Evolutionary conservation across 129 eudicot genomes (phyloP), one percentile per base, ranked within the genome.

Genomic region (Sambucus nigra): DNA sequence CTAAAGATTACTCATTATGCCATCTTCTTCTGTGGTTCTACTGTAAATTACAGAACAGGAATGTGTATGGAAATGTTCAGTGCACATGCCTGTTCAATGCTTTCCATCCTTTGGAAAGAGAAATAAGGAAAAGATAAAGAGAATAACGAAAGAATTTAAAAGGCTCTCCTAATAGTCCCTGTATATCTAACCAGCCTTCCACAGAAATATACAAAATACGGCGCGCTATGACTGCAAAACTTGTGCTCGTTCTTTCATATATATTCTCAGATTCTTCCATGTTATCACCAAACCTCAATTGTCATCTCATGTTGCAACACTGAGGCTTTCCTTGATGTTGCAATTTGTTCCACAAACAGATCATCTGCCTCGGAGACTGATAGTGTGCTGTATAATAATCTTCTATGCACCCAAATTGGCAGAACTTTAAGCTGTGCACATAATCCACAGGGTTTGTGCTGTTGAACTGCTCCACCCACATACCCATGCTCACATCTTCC

Each of bases 291-390:
- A 14, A 40, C 46, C 14, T 42, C 7, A 25, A 18, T 2, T 44
- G 54, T 59, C 28, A 59, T 45, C 64, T 59, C 64, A 59, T 59
- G 26, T 59, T 59, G 39, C 64, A 59, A 53, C 64, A 59, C 64
- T 44, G 45, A 3, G 64, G 53, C 45, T 10, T 59, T 24, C 64
- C 64, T n/a, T 44, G 31, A 10, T 25, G 20, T 44, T 44, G 64
- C 53, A 59, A n/a, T 59, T 59, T 59, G 25, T 19, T 12, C 80
- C 80, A 75, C 61, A 75, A 64, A 65, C 80, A 75, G 40, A 75
- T 22, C 80, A 75, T 75, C 58, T 75, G 81, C 65, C 66, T 75
- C 0, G 81, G 81, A 6, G 80, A 75, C 47, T 75, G 80, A 31
- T 75, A 69, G 40, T 75, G 80, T 48, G 76, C 65, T 25, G 69